Evolutionary conservation across 371 early-diverging fungal genomes (phyloP), one percentile per base, ranked within the genome.

Genomic region (Sporodiniella umbellata): DNA sequence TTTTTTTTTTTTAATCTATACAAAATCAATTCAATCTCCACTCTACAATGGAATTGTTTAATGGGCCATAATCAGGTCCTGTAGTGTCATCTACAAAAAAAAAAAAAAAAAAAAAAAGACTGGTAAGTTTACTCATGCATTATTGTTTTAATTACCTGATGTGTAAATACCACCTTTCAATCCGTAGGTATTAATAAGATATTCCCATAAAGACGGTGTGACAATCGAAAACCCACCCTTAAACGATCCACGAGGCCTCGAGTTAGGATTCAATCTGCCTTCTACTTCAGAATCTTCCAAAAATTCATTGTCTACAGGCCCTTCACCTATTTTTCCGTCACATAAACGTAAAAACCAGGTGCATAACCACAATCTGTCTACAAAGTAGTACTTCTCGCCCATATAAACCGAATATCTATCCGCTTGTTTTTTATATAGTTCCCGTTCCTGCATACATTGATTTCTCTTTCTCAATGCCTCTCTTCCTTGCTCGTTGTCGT

Each of bases 261-360:
- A 62, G 22, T 26, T 37, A 2, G 61, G 60, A 25, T 64, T 67
- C 21, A 75, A 15, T 25, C 38, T 51, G 6, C 58, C 70, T 7
- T 44, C 35, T 7, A 48, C 57, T 1, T 66, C 56, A 10, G 58
- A 53, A 28, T 56, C 68, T 17, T 64, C 68, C n/a, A 75, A 49
- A 18, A 44, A 50, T 4, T 54, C 23, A 45, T 75, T 75, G 7
- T 54, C 58, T 21, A 75, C 54, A 2, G 70, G 66, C 0, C 67
- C 66, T 8, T 35, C 48, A 0, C 68, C 72, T 24, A 69, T 53
- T 33, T 70, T 67, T 30, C 76, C 76, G 58, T 75, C 76, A 45
- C 76, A 75, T 26, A 72, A 45, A 12, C 69, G 53, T 35, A 75
- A 56, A 48, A 75, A 75, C 76, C 76, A 75, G 0, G 70, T 56